Evolutionary conservation across 2,329 filamentous ascomycete species (phyloP), one percentile per base, ranked within the genome.

Genomic region (Teratosphaeriaceae sp.): DNA sequence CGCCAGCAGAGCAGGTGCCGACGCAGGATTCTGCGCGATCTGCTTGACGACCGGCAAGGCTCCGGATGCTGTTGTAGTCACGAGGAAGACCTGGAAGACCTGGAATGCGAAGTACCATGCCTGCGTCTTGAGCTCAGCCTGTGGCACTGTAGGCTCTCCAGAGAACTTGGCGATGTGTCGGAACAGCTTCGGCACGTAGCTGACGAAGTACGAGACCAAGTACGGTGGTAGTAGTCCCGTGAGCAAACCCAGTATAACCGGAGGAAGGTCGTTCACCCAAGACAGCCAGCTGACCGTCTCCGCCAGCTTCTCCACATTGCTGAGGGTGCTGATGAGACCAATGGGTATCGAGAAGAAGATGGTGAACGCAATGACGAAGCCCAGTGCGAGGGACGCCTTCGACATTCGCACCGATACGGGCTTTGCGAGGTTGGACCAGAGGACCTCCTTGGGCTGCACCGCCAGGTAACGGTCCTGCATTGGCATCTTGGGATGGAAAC

Each of bases 401-500:
- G 52, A 57, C 5, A 62, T 33, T 16, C 58, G 57, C 9, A 46
- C 47, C 5, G 52, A 26, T 9, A 52, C 48, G 4, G 58, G 56
- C 33, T 69, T 65, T 11, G 64, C 57, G 22, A 73, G 48, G 42
- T 72, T 72, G 26, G 62, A 56, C 70, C 70, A 73, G 0, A 73
- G 59, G 5, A 73, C 64, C 44, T 73, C 69, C 26, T 67, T 62
- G 1, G 70, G 70, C 40, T 64, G 53, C 1, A 71, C 61, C 44
- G 66, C 68, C 19, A 71, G 60, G 45, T 65, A 68, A 5, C 65
- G 65, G 37, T 68, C 65, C 23, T 61, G 44, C 26, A 70, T 52
- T 46, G 53, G 67, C 46, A 58, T 35, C n/a, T 53, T 52, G 23
- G 55, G 53, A 20, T 59, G 56, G 33, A 63, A 59, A 4, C 42